Evolutionary conservation across 2,329 filamentous ascomycete species (phyloP).

Genomic region (Fusarium sacchari): DNA sequence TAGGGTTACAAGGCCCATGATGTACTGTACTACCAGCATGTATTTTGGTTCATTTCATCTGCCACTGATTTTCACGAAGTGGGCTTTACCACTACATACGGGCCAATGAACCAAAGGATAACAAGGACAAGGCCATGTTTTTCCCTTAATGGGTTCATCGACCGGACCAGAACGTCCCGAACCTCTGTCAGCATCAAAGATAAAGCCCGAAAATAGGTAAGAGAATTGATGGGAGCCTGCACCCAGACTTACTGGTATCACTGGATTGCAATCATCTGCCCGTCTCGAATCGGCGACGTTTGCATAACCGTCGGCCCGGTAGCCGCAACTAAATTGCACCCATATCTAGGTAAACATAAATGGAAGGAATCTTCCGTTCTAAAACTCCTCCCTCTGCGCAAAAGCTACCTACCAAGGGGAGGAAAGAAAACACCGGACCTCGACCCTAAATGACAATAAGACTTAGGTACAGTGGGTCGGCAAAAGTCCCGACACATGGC

Average conservation of each 20-base stretch:
- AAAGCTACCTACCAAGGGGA: no score
- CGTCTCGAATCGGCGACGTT: not conserved
- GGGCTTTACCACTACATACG: constrained; percentile 22
- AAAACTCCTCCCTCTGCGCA: not conserved
- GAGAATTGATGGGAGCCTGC: not conserved
- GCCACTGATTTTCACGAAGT: constrained; percentile 15
- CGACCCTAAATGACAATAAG: no score
- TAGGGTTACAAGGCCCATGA: not conserved
- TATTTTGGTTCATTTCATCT: no score
- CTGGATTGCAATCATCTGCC: constrained; percentile 10
- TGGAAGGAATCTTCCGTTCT: not conserved
- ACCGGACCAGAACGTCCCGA: constrained; percentile 36
- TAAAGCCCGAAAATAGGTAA: constrained; percentile 2
- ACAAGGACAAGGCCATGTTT: constrained; percentile 33
- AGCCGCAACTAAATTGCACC: constrained; percentile 5
- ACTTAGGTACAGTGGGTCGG: no score
- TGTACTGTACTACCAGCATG: no score
- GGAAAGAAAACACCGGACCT: no score
- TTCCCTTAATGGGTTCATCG: constrained; percentile 30
- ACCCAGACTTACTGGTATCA: not conserved
- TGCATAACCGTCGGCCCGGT: constrained; percentile 25
- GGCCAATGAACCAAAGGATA: constrained; percentile 27
- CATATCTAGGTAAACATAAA: not conserved
- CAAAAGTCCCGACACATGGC: no score
- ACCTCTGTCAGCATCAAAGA: constrained; percentile 4